Conservation (phyloP, 2,329 filamentous ascomycete genomes). For the Zymoseptoria pseudotritici region DNA sequence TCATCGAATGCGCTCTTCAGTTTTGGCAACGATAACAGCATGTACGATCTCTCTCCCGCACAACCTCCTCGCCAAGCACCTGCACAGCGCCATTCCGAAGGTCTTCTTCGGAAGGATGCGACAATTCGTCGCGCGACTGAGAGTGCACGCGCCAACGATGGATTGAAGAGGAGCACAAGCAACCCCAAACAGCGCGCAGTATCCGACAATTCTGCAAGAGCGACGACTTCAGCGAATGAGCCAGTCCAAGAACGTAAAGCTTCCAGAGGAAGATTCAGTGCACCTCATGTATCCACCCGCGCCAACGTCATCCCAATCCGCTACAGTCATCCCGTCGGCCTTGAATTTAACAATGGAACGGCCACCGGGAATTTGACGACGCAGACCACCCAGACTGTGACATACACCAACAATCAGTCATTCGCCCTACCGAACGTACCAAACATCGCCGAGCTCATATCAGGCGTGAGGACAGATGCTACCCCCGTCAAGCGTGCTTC, state of each 20-base stretch:
- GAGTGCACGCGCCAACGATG: conserved; percentile 27
- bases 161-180: conserved; percentile 21
- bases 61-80: conserved; percentile 31
- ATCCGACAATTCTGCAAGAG: conserved; percentile 44
- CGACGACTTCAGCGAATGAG: conserved; percentile 24
- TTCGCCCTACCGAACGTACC: conserved; percentile 55
- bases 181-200: conserved; percentile 40
- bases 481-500: conserved; percentile 49
- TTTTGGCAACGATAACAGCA: conserved; percentile 41
- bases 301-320: conserved; percentile 13
- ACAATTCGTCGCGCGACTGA: conserved; percentile 40
- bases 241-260: not conserved
- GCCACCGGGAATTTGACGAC: conserved; percentile 27
- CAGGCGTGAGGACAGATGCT: conserved; percentile 50
- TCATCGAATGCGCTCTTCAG: conserved; percentile 45
- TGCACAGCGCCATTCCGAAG: conserved; percentile 27
- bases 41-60: conserved; percentile 39
- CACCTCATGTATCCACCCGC: conserved; percentile 27
- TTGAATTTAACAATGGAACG: conserved; percentile 12
- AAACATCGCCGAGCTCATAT: conserved; percentile 55
- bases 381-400: conserved; percentile 30
- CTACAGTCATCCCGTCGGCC: conserved; percentile 12
- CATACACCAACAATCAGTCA: conserved; percentile 40
- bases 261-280: conserved; percentile 25
- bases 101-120: conserved; percentile 38